Conservation (phyloP, 2,329 filamentous ascomycete species). For the Fusarium siculi region DNA sequence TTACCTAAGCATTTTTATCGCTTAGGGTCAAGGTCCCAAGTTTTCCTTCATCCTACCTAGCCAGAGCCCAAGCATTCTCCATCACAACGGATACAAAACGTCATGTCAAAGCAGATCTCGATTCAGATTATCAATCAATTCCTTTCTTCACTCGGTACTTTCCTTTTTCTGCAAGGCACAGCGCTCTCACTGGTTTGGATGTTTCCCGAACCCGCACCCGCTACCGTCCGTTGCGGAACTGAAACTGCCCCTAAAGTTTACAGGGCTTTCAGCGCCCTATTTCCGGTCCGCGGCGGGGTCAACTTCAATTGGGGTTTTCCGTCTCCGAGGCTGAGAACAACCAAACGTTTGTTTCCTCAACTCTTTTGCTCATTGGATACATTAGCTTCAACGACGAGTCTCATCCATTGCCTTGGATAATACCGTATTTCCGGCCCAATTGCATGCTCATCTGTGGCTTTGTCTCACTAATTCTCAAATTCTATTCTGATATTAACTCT, state of each 20-base stretch:
- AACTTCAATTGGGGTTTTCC: conserved; percentile 22
- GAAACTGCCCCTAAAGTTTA: conserved; percentile 7
- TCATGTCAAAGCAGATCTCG: conserved; percentile 11
- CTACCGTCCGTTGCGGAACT: conserved; percentile 24
- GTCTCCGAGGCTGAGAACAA: conserved; percentile 35
- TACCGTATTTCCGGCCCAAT: not conserved
- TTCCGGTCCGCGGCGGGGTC: not conserved
- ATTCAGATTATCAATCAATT: conserved; percentile 15
- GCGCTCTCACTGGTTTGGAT: conserved; percentile 7
- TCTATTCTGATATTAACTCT: conserved; percentile 1
- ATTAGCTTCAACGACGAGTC: conserved; percentile 28
- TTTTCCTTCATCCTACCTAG: not conserved
- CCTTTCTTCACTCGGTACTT: conserved; percentile 2
- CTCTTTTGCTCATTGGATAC: conserved; percentile 28
- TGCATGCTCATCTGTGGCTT: not conserved
- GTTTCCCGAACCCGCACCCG: conserved; percentile 11
- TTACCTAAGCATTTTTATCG: not conserved
- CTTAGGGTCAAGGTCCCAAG: not conserved
- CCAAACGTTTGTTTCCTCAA: conserved; percentile 1
- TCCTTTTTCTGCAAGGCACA: conserved; percentile 24
- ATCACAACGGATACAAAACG: conserved; percentile 2
- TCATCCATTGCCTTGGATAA: not conserved
- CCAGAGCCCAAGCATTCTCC: not conserved
- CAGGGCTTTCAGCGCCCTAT: conserved; percentile 6
- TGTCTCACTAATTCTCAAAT: not conserved